phyloP scores from a whole-genome alignment of 306 rosid genomes.

The Quercus aquifolioides region DNA sequence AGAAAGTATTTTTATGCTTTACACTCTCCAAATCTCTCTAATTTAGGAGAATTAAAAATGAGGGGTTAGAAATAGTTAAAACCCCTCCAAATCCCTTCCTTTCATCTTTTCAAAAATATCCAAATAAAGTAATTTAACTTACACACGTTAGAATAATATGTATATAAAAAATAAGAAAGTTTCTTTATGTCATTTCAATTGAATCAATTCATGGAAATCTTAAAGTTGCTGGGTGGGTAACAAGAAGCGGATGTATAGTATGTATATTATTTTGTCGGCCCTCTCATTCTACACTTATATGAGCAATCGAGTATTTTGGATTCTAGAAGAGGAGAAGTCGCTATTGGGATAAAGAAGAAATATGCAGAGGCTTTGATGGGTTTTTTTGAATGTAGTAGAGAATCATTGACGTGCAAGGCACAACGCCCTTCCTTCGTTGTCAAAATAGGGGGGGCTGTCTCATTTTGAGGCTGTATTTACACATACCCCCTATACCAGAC shows the following conservation, averaged over 20 bases:
- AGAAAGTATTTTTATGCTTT: no score
- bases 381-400: slow-evolving; percentile 27
- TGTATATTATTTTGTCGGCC: slow-evolving; percentile 5
- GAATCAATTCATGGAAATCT: no score
- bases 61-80: no score
- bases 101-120: no score
- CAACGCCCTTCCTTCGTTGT: slow-evolving; percentile 27
- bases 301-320: neutral
- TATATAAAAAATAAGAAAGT: no score
- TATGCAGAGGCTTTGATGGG: slow-evolving; percentile 37
- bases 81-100: rapidly evolving
- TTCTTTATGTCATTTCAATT: no score
- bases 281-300: neutral
- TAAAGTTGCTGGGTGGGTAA: neutral
- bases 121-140: no score
- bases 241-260: neutral
- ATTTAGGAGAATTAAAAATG: no score
- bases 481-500: no score
- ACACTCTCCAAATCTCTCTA: no score
- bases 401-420: slow-evolving; percentile 42
- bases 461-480: neutral
- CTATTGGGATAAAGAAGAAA: slow-evolving; percentile 22
- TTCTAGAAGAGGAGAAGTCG: slow-evolving; percentile 30
- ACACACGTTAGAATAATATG: no score
- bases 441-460: slow-evolving; percentile 3